These are phyloP conservation scores for Colletotrichum gigasporum DNA, from an alignment of 2,329 filamentous ascomycete genomes.

Conservation along the genomic window DNA sequence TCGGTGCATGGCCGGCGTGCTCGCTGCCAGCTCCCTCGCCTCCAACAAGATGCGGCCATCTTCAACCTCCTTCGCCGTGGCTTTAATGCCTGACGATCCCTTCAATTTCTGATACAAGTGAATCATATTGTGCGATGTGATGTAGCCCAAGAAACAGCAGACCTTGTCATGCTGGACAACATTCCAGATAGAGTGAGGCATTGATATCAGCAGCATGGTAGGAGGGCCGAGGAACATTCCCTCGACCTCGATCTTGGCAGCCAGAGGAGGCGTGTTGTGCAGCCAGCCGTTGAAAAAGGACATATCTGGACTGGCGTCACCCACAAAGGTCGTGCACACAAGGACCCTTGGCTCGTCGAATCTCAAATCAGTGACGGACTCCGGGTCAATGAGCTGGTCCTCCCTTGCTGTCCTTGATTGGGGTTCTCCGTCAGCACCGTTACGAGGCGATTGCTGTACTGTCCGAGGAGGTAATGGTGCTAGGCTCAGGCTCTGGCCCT, in stretches of 20 bases:
- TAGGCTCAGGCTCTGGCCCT: conserved; percentile 62
- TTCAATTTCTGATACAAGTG: conserved; percentile 70
- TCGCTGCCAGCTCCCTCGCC: conserved; percentile 56
- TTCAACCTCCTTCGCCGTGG: conserved; percentile 63
- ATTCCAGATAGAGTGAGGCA: conserved; percentile 71
- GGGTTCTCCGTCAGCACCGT: conserved; percentile 26
- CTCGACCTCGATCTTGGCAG: conserved; percentile 69
- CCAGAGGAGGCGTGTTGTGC: conserved; percentile 65
- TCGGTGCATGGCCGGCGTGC: conserved; percentile 41
- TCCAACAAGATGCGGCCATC: conserved; percentile 67
- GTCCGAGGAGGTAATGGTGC: conserved; percentile 53
- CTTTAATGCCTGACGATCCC: conserved; percentile 53
- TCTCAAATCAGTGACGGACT: conserved; percentile 61
- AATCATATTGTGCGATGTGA: conserved; percentile 74
- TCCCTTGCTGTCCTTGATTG: conserved; percentile 41
- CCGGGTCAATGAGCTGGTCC: conserved; percentile 56
- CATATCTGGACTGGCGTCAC: conserved; percentile 73
- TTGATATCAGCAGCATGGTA: conserved; percentile 73
- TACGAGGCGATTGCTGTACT: conserved; percentile 41
- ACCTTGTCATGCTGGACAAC: conserved; percentile 73
- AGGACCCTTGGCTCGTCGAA: conserved; percentile 72
- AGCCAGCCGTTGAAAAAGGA: conserved; percentile 73
- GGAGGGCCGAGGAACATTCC: conserved; percentile 75
- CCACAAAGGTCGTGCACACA: conserved; percentile 73
- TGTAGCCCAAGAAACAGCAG: conserved; percentile 71